Base-by-base conservation (phyloP, 2,329 filamentous ascomycete genomes). In the Aureobasidium sp. region DNA sequence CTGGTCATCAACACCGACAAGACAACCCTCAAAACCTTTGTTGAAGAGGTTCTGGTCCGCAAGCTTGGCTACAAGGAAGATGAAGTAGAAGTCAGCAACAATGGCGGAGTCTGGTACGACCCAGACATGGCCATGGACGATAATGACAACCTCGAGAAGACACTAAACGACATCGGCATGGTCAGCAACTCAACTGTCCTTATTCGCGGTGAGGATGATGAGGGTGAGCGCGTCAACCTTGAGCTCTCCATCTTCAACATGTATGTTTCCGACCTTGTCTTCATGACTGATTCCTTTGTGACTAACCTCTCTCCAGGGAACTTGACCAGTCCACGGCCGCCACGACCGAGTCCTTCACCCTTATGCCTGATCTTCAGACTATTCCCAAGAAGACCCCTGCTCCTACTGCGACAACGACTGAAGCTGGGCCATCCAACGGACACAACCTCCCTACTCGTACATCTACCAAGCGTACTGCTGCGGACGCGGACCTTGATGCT, bases 21-120 rank as follows among this genome's bases (percentile, higher is more conserved):
- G 62, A 89, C 90, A 2, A 96, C 89, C 0, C 78, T 99, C 8
- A 82, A 86, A 39, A 86, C 97, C 67, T 74, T 99, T 2, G 87
- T 97, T 0, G 84, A 94, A 55, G 83, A 84, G 48, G 82, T 96
- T 46, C 77, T 97, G 50, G 85, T 84, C 66, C 67, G 77, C 4
- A 80, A 90, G 66, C 77, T 97, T 2, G 87, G 87, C 3, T 97
- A 94, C 70, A 85, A 86, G 5, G 86, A 92, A 63, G 43, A 48
- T n/a, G 92, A 96, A 59, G 84, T 97, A 66, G 87, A 87, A 3
- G 78, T 97, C 63, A 88, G 83, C 70, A 91, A 84, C 63, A 87
- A 91, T 7, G 79, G 83, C 10, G 87, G 87, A 56, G 80, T 92
- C n/a, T 81, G 97, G 46, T 97, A 96, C 69, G 94, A 97, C 69